Evolutionary conservation across 163 green algal genomes (phyloP).

Genomic region (Trebouxia gelatinosa): DNA sequence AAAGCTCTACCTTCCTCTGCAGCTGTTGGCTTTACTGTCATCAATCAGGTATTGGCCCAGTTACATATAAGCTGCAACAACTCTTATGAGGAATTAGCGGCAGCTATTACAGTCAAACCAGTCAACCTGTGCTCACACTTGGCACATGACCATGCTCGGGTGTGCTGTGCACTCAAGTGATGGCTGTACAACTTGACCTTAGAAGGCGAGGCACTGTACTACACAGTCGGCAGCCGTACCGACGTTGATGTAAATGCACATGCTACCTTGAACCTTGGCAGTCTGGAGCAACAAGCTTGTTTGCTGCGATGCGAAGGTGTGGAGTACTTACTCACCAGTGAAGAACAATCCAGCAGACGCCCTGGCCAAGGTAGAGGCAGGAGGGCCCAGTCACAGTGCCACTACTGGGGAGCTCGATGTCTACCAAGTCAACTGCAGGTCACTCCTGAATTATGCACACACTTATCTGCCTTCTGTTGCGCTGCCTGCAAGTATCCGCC

Average conservation of each 20-base stretch:
- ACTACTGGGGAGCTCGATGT: conserved; percentile 79
- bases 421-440: conserved; percentile 61
- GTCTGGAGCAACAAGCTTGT: too few relatives aligned
- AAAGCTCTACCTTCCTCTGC: conserved; percentile 66
- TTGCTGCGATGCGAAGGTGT: conserved; percentile 84
- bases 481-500: not conserved
- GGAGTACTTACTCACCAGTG: conserved; percentile 93
- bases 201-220: too few relatives aligned
- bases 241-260: too few relatives aligned
- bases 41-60: conserved; percentile 91
- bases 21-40: conserved; percentile 90
- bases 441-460: not conserved
- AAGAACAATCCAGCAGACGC: conserved; percentile 94
- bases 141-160: too few relatives aligned
- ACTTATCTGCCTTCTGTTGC: not conserved
- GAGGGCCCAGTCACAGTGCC: conserved; percentile 87
- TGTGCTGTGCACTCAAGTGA: too few relatives aligned
- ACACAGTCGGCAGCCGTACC: too few relatives aligned
- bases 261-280: too few relatives aligned
- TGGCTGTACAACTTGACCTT: too few relatives aligned
- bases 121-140: too few relatives aligned
- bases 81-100: too few relatives aligned
- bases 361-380: conserved; percentile 74
- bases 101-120: too few relatives aligned
- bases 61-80: too few relatives aligned